These are phyloP conservation scores for Lasiodiplodia hormozganensis DNA, from an alignment of 2,329 filamentous ascomycete species.

Conservation along the genomic window DNA sequence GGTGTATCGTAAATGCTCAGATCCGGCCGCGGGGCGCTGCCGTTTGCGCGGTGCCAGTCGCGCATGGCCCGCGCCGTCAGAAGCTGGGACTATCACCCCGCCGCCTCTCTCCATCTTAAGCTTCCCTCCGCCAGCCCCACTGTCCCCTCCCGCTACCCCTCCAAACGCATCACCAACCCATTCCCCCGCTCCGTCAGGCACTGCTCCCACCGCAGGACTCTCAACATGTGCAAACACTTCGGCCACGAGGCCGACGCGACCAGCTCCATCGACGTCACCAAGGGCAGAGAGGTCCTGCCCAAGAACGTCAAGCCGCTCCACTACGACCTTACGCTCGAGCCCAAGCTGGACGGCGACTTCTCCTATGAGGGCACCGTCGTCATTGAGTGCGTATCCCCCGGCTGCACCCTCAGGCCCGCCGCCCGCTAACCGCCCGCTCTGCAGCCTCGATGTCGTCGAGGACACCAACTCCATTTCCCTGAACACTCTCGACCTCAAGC, in stretches of 20 bases:
- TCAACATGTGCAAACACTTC: conserved; percentile 71
- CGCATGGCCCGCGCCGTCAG: conserved; percentile 19
- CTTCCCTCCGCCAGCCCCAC: conserved; percentile 20
- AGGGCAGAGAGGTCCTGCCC: conserved; percentile 83
- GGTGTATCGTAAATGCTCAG: conserved; percentile 25
- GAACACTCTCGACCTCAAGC: conserved; percentile 86
- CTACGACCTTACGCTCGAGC: conserved; percentile 91
- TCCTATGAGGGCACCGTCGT: conserved; percentile 84
- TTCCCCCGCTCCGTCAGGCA: conserved; percentile 50
- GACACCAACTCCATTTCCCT: conserved; percentile 85
- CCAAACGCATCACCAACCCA: not conserved
- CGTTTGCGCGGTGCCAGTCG: conserved; percentile 18
- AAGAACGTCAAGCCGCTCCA: conserved; percentile 90
- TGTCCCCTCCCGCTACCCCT: conserved; percentile 16
- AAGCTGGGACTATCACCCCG: conserved; percentile 1
- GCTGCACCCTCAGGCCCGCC: not conserved
- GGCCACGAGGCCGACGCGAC: conserved; percentile 57
- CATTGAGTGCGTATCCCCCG: conserved; percentile 68
- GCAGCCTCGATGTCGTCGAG: conserved; percentile 78
- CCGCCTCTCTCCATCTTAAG: conserved; percentile 7
- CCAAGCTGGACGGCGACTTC: conserved; percentile 80
- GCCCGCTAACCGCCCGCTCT: conserved; percentile 35
- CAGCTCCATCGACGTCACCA: conserved; percentile 65
- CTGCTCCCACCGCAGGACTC: conserved; percentile 74
- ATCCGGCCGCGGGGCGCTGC: conserved; percentile 23